These are phyloP conservation scores for Scytalidium lignicola DNA, from an alignment of 2,329 filamentous ascomycete genomes.

Conservation along the genomic window DNA sequence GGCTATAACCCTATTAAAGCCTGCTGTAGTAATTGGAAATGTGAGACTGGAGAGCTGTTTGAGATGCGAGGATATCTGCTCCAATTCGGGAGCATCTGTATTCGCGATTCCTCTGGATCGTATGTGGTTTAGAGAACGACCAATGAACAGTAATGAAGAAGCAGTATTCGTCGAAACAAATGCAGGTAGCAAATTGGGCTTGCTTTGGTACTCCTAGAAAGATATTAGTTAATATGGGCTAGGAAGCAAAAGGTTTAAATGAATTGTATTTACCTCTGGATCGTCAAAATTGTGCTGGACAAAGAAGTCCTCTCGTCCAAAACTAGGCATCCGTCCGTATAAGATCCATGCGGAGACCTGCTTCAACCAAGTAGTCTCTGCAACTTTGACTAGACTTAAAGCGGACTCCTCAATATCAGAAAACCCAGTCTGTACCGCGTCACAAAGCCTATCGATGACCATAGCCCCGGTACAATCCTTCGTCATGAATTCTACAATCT, in stretches of 20 bases:
- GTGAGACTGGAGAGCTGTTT: conserved; percentile 61
- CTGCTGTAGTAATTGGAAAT: conserved; percentile 68
- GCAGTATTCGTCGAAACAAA: conserved; percentile 74
- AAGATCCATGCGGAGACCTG: conserved; percentile 87
- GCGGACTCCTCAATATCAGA: conserved; percentile 77
- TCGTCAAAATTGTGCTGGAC: conserved; percentile 46
- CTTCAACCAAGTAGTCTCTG: conserved; percentile 87
- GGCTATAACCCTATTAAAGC: conserved; percentile 66
- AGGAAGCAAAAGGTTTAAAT: no score
- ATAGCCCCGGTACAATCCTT: conserved; percentile 58
- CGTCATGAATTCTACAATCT: conserved; percentile 64
- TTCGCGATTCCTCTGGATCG: conserved; percentile 45
- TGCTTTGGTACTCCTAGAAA: conserved; percentile 52
- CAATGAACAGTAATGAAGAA: conserved; percentile 83
- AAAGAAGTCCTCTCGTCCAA: conserved; percentile 83
- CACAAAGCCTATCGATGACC: conserved; percentile 71
- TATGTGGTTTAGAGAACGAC: conserved; percentile 82
- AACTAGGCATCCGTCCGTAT: conserved; percentile 75
- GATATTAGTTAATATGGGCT: conserved; percentile 10
- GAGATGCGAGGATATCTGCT: conserved; percentile 64
- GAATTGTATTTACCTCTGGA: conserved; percentile 26
- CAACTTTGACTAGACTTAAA: conserved; percentile 64
- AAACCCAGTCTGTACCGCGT: conserved; percentile 82
- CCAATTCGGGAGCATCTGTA: conserved; percentile 44
- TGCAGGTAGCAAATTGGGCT: conserved; percentile 61